A percentile compares a stretch with the other conserved stretches of the same genome.
Evolutionary conservation across 768 basidiomycete genomes (phyloP).

Genomic region (Inosperma sp.): DNA sequence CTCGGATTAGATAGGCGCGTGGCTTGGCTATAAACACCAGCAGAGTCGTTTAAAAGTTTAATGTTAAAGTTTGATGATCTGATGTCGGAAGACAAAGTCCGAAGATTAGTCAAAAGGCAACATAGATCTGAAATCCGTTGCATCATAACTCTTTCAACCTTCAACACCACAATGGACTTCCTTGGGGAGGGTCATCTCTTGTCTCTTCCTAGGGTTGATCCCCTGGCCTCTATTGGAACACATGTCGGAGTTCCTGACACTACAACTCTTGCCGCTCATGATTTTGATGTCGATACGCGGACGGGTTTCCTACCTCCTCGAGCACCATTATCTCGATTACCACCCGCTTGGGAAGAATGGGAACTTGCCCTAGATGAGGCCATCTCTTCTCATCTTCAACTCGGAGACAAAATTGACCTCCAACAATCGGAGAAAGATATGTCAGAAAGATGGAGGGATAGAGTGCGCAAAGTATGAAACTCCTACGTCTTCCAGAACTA

Average conservation of each 20-base stretch:
- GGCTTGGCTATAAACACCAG: too few species aligned
- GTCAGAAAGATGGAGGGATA: conserved; percentile 51
- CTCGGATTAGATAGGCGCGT: too few species aligned
- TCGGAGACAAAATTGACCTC: conserved; percentile 51
- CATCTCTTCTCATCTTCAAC: conserved; percentile 44
- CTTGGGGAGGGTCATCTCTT: too few species aligned
- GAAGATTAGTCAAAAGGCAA: too few species aligned
- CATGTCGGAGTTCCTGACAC: conserved; percentile 3
- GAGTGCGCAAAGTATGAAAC: conserved; percentile 44
- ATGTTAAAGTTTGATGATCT: too few species aligned
- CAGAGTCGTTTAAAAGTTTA: too few species aligned
- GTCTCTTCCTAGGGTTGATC: too few species aligned
- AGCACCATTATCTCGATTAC: conserved; percentile 62
- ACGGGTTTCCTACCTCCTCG: conserved; percentile 90
- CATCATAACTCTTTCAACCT: too few species aligned
- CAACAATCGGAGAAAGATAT: conserved; percentile 35
- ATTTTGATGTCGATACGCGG: conserved; percentile 88
- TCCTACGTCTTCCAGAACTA: neutral
- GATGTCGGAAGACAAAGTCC: too few species aligned
- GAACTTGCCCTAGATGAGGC: conserved; percentile 56
- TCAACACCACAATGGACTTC: too few species aligned
- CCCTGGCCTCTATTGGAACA: neutral
- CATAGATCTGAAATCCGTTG: too few species aligned
- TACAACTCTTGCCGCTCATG: conserved; percentile 36
- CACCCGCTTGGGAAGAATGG: conserved; percentile 65